Evolutionary conservation across 1,284 basidiomycete species (phyloP).

Genomic region (Ustilago nuda): DNA sequence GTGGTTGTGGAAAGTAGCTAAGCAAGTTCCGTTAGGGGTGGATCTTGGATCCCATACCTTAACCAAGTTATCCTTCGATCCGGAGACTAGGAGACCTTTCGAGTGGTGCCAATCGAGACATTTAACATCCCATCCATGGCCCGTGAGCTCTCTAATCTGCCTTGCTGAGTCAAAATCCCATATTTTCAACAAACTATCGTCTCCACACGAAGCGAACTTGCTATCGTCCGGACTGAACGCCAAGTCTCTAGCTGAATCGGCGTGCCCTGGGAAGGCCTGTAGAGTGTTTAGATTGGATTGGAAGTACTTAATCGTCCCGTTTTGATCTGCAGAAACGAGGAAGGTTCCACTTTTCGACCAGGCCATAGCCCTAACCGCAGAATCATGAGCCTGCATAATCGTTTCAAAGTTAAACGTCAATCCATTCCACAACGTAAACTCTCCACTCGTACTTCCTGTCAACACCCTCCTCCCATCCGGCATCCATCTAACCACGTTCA

Average conservation of each 20-base stretch:
- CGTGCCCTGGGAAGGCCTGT: conserved; percentile 88
- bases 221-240: conserved; percentile 91
- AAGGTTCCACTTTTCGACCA: conserved; percentile 92
- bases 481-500: conserved; percentile 95
- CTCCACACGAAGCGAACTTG: conserved; percentile 91
- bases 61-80: conserved; percentile 96
- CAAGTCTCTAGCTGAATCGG: conserved; percentile 80
- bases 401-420: conserved; percentile 99
- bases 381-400: conserved; percentile 96
- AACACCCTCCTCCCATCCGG: conserved; percentile 91
- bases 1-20: conserved; percentile 79
- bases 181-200: conserved; percentile 91
- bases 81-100: conserved; percentile 91
- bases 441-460: conserved; percentile 94
- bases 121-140: conserved; percentile 98
- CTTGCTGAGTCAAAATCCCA: conserved; percentile 92
- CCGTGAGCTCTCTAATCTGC: conserved; percentile 76
- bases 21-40: conserved; percentile 32
- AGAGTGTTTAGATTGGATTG: conserved; percentile 99
- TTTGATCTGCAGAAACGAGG: conserved; percentile 91
- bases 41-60: conserved; percentile 95
- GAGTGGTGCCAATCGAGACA: conserved; percentile 98
- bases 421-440: conserved; percentile 99
- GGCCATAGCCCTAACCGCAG: conserved; percentile 86
- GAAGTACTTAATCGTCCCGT: conserved; percentile 96